phyloP scores from a whole-genome alignment of 2,329 filamentous ascomycete species.

The Colletotrichum costaricense region DNA sequence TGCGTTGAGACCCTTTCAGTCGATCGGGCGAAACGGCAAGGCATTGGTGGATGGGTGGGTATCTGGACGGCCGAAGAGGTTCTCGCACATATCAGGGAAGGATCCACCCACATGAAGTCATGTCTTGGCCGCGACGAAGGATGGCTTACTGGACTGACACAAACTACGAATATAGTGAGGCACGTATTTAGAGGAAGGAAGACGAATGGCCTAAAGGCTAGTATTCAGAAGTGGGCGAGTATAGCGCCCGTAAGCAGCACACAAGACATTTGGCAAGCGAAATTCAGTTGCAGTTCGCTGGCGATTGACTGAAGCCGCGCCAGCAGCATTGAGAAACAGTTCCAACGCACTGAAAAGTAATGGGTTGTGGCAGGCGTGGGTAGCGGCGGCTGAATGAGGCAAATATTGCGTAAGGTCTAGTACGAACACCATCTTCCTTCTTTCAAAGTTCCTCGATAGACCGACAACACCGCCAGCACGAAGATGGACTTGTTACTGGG shows the following conservation, averaged over 20 bases:
- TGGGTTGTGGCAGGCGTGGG: too few relatives aligned
- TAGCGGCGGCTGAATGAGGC: neutral
- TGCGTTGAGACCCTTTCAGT: neutral
- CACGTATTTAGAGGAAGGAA: too few relatives aligned
- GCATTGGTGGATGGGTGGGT: neutral
- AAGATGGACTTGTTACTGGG: neutral
- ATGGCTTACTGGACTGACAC: neutral
- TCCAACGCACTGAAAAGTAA: neutral
- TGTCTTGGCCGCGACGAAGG: neutral
- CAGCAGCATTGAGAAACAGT: neutral
- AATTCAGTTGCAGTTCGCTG: neutral
- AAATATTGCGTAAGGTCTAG: neutral
- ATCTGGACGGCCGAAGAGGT: neutral
- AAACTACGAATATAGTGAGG: too few relatives aligned
- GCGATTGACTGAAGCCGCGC: neutral
- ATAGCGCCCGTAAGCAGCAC: neutral
- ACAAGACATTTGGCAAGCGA: neutral
- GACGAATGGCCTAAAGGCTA: too few relatives aligned
- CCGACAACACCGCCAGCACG: neutral
- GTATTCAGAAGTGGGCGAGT: too few relatives aligned
- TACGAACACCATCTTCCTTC: neutral
- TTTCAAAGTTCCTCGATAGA: neutral
- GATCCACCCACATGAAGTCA: neutral
- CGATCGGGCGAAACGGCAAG: neutral
- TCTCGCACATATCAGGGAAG: neutral